These are phyloP conservation scores for Mucuna pruriens DNA, from an alignment of 306 rosid species.

Conservation along the genomic window DNA sequence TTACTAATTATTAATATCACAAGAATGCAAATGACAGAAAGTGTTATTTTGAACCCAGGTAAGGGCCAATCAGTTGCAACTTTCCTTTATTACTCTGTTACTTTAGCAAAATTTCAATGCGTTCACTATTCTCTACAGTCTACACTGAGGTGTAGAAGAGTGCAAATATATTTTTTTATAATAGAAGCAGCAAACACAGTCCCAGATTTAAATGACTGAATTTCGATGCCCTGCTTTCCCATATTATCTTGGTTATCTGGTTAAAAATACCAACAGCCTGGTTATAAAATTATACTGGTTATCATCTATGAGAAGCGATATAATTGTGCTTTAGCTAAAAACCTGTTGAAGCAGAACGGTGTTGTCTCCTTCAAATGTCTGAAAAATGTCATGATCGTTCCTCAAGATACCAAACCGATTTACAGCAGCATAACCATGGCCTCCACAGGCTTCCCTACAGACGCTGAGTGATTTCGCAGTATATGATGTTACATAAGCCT, in stretches of 20 bases:
- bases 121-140: conserved; percentile 12
- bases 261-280: conserved; percentile 5
- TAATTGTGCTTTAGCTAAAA: conserved; percentile 22
- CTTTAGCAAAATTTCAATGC: neutral
- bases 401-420: conserved; percentile 87
- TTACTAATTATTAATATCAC: neutral
- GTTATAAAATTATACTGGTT: neutral
- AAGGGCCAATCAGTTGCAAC: conserved; percentile 23
- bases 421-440: conserved; percentile 98
- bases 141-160: neutral
- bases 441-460: conserved; percentile 99
- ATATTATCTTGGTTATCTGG: conserved; percentile 2
- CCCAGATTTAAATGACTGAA: conserved; percentile 10
- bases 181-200: conserved; percentile 1
- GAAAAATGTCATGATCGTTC: conserved; percentile 98
- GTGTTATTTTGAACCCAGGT: conserved; percentile 18
- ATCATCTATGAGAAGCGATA: conserved; percentile 6
- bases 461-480: conserved; percentile 89
- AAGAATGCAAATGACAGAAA: conserved; percentile 25
- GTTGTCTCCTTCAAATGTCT: conserved; percentile 99
- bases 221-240: neutral
- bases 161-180: neutral
- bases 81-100: neutral
- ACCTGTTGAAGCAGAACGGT: conserved; percentile 99
- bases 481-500: conserved; percentile 86